phyloP scores from a whole-genome alignment of 305 asterid genomes.

The Fraxinus ornus region DNA sequence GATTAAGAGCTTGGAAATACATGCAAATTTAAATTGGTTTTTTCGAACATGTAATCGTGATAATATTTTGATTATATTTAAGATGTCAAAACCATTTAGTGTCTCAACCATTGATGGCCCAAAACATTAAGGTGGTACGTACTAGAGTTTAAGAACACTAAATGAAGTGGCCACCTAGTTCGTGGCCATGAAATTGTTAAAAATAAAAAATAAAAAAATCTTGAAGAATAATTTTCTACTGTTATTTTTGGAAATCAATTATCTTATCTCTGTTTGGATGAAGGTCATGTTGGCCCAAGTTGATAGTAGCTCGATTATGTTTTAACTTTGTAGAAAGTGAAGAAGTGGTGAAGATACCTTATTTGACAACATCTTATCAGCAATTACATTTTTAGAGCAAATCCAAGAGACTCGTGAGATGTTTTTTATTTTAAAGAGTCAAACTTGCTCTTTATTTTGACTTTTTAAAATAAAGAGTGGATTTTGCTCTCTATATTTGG shows the following conservation, averaged over 20 bases:
- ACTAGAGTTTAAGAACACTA: neutral
- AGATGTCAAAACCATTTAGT: neutral
- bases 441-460: neutral
- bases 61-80: neutral
- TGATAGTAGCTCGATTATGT: neutral
- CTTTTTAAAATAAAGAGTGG: neutral
- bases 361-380: neutral
- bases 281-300: constrained; percentile 13
- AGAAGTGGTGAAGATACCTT: neutral
- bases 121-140: neutral
- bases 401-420: neutral
- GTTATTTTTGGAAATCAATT: neutral
- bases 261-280: neutral
- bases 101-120: neutral
- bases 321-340: neutral
- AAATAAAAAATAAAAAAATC: neutral
- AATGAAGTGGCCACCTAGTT: neutral
- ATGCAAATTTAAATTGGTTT: neutral
- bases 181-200: neutral
- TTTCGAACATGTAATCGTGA: neutral
- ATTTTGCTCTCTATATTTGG: neutral
- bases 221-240: neutral
- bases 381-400: neutral
- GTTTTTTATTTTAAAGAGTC: neutral
- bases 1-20: neutral